Evolutionary conservation across 2,329 filamentous ascomycete species (phyloP), one percentile per base, ranked within the genome.

Genomic region (Beauveria sp.): DNA sequence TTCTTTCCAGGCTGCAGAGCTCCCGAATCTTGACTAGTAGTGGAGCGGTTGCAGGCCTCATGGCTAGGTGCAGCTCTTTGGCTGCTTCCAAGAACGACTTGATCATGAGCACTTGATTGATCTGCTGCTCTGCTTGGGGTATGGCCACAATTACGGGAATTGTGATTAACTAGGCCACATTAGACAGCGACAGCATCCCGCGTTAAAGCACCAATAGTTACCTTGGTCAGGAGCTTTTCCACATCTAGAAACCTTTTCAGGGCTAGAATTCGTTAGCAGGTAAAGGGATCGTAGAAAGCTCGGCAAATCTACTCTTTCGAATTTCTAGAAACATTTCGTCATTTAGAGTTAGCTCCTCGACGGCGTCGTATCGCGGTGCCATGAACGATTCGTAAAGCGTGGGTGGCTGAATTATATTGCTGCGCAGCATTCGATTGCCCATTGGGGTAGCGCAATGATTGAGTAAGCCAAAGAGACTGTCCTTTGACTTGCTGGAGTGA

Each of bases 401-500:
- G 0, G 91, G 89, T 4, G 95, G 95, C 69, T 99, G 95, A 2
- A 98, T 76, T 38, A 99, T 87, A 66, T 90, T 96, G 71, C 87
- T 92, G 61, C 91, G 83, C 28, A 99, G 81, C 65, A 96, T 81
- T 55, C 95, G 85, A 5, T 86, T 81, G 3, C 95, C 95, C 91
- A 98, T 98, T 0, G 90, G 89, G 0, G 95, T 98, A 22, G 85
- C 71, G 0, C 93, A 96, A 65, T 91, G 82, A 67, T 98, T 96
- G 51, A 99, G 75, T 0, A 98, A 73, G 0, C 93, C 93, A 65
- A 93, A 93, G 0, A 99, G 77, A 65, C 88, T 93, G 45, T 93
- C 85, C 65, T 86, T 90, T 0, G 92, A 96, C 66, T 89, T 92
- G 0, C 86, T 70, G 66, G 88, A 86, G 14, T 90, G 86, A 0